phyloP scores from a whole-genome alignment of 441 rosid genomes.

The Adansonia rubrostipa region DNA sequence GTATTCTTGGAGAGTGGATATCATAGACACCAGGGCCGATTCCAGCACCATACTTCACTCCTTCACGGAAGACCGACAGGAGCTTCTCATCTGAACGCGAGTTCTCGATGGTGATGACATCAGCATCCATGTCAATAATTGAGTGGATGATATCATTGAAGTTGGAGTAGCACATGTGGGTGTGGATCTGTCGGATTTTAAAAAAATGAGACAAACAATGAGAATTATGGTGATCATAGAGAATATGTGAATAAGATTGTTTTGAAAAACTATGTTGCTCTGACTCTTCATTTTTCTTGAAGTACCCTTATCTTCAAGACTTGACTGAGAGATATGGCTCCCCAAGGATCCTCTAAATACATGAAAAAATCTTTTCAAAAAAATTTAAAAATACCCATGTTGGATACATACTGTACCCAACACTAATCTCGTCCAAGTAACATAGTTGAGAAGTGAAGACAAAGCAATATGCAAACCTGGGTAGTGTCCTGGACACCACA shows the following conservation, averaged over 20 bases:
- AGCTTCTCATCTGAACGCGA: constrained; percentile 98
- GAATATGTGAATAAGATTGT: not conserved
- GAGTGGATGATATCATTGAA: constrained; percentile 97
- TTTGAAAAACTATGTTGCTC: no score
- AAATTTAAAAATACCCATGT: no score
- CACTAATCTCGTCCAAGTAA: not conserved
- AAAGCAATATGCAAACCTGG: constrained; percentile 55
- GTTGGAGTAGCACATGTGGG: constrained; percentile 99
- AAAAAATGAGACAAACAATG: not conserved
- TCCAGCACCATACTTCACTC: constrained; percentile 96
- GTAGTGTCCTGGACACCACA: constrained; percentile 81
- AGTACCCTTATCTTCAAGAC: no score
- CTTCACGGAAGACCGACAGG: constrained; percentile 96
- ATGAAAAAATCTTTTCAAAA: no score
- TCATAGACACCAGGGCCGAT: constrained; percentile 97
- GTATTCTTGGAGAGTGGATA: constrained; percentile 95
- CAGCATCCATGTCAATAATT: constrained; percentile 94
- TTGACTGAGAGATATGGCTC: no score
- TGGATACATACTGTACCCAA: no score
- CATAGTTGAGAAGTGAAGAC: not conserved
- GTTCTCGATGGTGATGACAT: constrained; percentile 97
- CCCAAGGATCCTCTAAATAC: no score
- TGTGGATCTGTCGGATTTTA: constrained; percentile 67
- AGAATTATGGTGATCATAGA: not conserved
- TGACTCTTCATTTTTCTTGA: no score